Conservation (phyloP, 495 filamentous ascomycete genomes). For the Daldinia concentrica region DNA sequence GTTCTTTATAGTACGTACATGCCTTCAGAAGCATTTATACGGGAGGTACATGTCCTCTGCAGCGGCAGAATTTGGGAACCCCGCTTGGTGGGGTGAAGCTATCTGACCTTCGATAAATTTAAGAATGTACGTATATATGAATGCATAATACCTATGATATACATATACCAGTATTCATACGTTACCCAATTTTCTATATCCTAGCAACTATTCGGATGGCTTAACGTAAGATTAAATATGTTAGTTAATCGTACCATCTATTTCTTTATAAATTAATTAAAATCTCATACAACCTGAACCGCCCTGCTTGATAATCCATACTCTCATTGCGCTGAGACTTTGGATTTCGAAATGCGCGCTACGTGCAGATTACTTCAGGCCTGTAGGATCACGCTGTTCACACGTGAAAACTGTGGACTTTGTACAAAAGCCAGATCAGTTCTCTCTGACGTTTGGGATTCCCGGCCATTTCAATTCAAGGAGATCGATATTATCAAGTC, state of each 20-base stretch:
- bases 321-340: neutral
- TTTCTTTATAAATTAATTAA: neutral
- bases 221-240: neutral
- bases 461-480: slow-evolving; percentile 74
- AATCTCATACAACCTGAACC: neutral
- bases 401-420: slow-evolving; percentile 78
- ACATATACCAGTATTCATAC: too few species aligned
- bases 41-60: neutral
- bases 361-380: slow-evolving; percentile 61
- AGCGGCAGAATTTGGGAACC: slow-evolving; percentile 19
- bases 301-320: neutral
- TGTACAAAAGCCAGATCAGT: slow-evolving; percentile 79
- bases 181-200: too few species aligned
- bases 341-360: slow-evolving; percentile 47
- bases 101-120: neutral
- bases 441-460: slow-evolving; percentile 74
- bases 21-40: neutral
- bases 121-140: too few species aligned
- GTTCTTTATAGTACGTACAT: neutral
- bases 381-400: slow-evolving; percentile 83
- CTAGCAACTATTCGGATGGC: too few species aligned
- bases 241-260: neutral
- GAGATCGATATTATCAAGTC: slow-evolving; percentile 81
- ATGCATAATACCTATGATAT: too few species aligned
- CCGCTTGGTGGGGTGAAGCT: slow-evolving; percentile 11